Base-by-base conservation (phyloP, 2,329 filamentous ascomycete genomes). In the Colletotrichum falcatum region DNA sequence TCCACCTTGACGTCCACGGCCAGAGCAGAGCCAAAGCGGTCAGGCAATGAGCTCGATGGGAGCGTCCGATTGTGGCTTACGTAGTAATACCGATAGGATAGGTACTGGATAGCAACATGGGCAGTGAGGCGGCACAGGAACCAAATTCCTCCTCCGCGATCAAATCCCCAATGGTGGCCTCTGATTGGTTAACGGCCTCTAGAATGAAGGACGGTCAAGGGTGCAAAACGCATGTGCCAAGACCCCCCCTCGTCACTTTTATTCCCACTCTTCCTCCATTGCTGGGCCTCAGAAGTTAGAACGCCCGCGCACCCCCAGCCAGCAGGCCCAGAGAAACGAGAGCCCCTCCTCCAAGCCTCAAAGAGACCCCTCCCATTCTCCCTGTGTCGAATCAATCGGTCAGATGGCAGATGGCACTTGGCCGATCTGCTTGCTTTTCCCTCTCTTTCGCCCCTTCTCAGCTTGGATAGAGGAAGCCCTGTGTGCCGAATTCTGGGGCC, bases 151-250 rank as follows among this genome's bases (percentile, higher is more conserved):
- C 62, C 62, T 66, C 49, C 39, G 48, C 30, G 62, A 51, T 49
- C 55, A 70, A 42, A 49, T 46, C 20, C 33, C 56, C 61, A 58
- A 58, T 42, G 67, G 51, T 49, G 56, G 42, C 58, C 60, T 71
- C 65, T 71, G 37, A 71, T 37, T 71, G 68, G 68, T 53, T 69
- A 33, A 33, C 20, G 51, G 44, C 54, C 54, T 46, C 46, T 48
- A 58, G 46, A 71, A 64, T 28, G 49, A 64, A 39, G 49, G 55
- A 71, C 37, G 46, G 60, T 59, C 65, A 62, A 64, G 58, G 65
- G 53, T 69, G 35, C 37, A 70, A 66, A 66, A 67, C 67, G 44
- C 23, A 67, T 58, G 63, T 53, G 67, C 67, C 67, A 70, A 70
- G 67, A 26, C 42, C 54, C 42, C 53, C 51, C 49, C 35, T 70